These are phyloP conservation scores for Sisymbrium irio DNA, from an alignment of 345 rosid genomes.

Conservation along the genomic window DNA sequence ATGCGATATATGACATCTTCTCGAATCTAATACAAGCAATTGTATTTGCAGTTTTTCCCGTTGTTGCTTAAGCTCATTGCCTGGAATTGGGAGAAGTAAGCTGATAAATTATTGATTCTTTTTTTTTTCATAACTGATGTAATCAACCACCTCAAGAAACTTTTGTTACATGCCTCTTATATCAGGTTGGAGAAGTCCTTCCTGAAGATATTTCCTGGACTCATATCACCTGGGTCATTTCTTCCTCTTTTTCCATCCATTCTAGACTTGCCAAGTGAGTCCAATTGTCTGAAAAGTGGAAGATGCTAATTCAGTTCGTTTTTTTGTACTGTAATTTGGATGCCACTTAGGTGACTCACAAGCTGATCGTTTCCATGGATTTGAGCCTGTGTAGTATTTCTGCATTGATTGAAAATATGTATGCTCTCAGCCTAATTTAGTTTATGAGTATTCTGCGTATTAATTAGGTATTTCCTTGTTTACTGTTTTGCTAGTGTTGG, in stretches of 20 bases:
- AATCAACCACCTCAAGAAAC: background rate
- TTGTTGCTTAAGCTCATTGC: conserved; percentile 89
- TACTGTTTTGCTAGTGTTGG: conserved; percentile 56
- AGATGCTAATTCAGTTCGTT: background rate
- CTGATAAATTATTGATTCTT: background rate
- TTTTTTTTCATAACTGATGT: background rate
- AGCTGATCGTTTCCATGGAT: background rate
- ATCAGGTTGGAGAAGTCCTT: conserved; percentile 79
- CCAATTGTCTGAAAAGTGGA: conserved; percentile 1
- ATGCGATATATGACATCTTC: background rate
- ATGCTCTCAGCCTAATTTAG: background rate
- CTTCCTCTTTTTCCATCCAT: conserved; percentile 89
- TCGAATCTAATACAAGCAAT: conserved; percentile 10
- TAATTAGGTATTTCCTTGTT: conserved; percentile 9
- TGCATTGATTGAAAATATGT: background rate
- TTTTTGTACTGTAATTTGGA: background rate
- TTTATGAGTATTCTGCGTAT: background rate
- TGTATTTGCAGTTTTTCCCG: conserved; percentile 76
- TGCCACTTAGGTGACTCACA: background rate
- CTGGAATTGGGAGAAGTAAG: conserved; percentile 95
- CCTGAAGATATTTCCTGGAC: conserved; percentile 65
- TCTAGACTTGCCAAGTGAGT: conserved; percentile 86
- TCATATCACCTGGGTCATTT: conserved; percentile 87
- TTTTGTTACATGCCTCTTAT: background rate
- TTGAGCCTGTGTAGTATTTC: background rate